phyloP scores from a whole-genome alignment of 352 stramenopile species.

The Pythium utonaiense region DNA sequence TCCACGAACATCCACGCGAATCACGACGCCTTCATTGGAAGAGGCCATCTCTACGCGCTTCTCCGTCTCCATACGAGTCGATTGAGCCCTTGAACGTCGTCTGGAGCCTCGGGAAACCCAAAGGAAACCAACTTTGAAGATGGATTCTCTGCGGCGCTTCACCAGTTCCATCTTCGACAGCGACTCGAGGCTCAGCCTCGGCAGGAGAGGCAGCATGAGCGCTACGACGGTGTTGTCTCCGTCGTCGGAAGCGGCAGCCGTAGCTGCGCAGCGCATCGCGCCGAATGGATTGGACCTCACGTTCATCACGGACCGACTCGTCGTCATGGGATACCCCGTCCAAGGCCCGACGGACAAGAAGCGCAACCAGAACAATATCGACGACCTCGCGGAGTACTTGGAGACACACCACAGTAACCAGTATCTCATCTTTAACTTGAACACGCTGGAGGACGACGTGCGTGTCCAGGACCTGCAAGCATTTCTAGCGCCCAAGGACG shows the following conservation, averaged over 20 bases:
- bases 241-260: conserved; percentile 11
- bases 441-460: conserved; percentile 38
- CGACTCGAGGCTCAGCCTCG: conserved; percentile 28
- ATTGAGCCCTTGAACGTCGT: conserved; percentile 1
- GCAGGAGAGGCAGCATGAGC: conserved; percentile 36
- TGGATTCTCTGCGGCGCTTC: conserved; percentile 73
- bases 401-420: conserved; percentile 49
- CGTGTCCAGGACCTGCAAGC: conserved; percentile 15
- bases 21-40: neutral
- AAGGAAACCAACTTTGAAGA: conserved; percentile 19
- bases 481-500: neutral
- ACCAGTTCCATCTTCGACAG: conserved; percentile 69
- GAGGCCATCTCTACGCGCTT: neutral
- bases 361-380: conserved; percentile 62
- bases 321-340: conserved; percentile 58
- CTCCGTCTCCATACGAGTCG: neutral
- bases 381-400: conserved; percentile 61
- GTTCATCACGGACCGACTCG: conserved; percentile 63
- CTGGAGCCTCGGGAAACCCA: neutral
- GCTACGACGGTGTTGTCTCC: conserved; percentile 14
- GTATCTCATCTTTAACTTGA: conserved; percentile 84
- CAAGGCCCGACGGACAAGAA: conserved; percentile 64
- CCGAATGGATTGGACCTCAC: conserved; percentile 56
- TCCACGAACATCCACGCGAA: neutral
- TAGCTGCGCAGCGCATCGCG: conserved; percentile 28